Conservation (phyloP, 768 basidiomycete species). For the Lentinula aciculospora region DNA sequence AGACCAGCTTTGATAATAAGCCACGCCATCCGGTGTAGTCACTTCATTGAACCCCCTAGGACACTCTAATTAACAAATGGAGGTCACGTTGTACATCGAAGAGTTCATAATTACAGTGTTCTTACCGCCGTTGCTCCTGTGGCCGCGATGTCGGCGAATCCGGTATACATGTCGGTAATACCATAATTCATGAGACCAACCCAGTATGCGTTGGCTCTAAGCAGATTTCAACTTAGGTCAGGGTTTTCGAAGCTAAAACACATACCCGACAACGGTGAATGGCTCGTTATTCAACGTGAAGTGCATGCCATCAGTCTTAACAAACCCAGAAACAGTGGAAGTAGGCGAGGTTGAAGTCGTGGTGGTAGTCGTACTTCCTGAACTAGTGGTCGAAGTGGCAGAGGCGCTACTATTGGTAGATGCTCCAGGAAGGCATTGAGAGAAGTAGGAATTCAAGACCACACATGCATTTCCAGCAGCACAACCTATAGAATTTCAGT, state of each 20-base stretch:
- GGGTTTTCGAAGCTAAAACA: no score
- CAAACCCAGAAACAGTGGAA: constrained; percentile 17
- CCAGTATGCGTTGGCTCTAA: constrained; percentile 51
- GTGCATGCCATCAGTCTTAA: constrained; percentile 32
- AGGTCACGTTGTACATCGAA: constrained; percentile 15
- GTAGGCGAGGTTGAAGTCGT: constrained; percentile 7
- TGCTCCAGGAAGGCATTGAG: constrained; percentile 23
- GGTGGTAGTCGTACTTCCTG: constrained; percentile 3
- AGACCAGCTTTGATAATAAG: constrained; percentile 51
- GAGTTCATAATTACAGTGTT: constrained; percentile 12
- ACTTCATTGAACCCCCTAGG: constrained; percentile 51
- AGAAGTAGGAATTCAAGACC: constrained; percentile 25
- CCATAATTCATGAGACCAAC: constrained; percentile 42
- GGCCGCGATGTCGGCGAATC: constrained; percentile 45
- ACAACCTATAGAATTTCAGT: constrained; percentile 19
- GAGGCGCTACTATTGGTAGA: not conserved
- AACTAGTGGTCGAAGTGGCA: constrained; percentile 10
- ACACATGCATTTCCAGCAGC: constrained; percentile 24
- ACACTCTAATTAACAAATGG: not conserved
- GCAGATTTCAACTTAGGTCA: not conserved
- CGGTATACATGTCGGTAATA: constrained; percentile 41
- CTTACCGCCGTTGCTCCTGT: constrained; percentile 45
- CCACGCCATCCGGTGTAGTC: constrained; percentile 35
- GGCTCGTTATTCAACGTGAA: constrained; percentile 32
- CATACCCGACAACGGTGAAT: constrained; percentile 36